Conservation (phyloP, 257 asterid genomes). For the Euphrasia confusa region DNA sequence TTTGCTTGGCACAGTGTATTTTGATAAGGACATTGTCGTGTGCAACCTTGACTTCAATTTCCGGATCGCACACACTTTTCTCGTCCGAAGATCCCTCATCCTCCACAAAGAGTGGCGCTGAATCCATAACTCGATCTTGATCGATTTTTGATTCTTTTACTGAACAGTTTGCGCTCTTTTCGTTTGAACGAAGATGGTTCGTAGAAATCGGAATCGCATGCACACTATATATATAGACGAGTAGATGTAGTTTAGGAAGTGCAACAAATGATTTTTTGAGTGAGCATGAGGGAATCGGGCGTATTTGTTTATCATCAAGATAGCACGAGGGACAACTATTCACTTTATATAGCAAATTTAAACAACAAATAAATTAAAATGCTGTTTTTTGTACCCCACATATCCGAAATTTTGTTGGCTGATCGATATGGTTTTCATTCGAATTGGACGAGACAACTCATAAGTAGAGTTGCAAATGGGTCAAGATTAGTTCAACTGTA, state of each 20-base stretch:
- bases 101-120: conserved; percentile 21
- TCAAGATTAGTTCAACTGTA: too few relatives aligned
- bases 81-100: conserved; percentile 21
- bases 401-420: neutral
- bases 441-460: too few relatives aligned
- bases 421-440: too few relatives aligned
- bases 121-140: conserved; percentile 15
- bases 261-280: too few relatives aligned
- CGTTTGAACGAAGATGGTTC: too few relatives aligned
- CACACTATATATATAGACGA: too few relatives aligned
- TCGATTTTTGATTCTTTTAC: conserved; percentile 25
- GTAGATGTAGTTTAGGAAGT: too few relatives aligned
- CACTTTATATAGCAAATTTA: neutral
- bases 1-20: conserved; percentile 36
- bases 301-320: conserved; percentile 15
- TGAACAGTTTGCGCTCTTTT: too few relatives aligned
- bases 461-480: too few relatives aligned
- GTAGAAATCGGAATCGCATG: too few relatives aligned
- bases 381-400: neutral
- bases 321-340: conserved; percentile 1
- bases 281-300: conserved; percentile 25
- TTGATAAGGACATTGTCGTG: conserved; percentile 31
- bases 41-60: conserved; percentile 31
- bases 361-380: neutral
- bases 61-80: conserved; percentile 23